A percentile compares a stretch with the other conserved stretches of the same genome.
phyloP scores from a whole-genome alignment of 2,329 filamentous ascomycete species.

The Monascus ruber region DNA sequence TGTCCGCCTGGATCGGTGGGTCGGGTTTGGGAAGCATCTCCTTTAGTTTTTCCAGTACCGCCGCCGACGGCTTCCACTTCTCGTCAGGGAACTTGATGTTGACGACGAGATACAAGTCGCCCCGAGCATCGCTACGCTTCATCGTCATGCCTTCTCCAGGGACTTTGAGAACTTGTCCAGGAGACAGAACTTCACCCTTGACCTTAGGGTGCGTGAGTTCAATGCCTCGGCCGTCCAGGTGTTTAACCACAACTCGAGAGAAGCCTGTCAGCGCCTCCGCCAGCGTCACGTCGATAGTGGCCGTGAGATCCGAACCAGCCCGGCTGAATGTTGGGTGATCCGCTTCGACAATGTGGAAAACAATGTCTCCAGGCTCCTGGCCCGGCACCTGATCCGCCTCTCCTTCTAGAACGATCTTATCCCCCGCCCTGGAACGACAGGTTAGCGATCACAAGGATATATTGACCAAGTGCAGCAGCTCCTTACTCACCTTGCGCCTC shows the following conservation, averaged over 20 bases:
- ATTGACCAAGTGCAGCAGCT: too few species aligned
- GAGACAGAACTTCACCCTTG: conserved; percentile 68
- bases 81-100: conserved; percentile 82
- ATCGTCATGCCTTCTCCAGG: conserved; percentile 86
- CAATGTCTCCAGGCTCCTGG: conserved; percentile 80
- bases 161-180: conserved; percentile 76
- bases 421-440: conserved; percentile 49
- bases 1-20: conserved; percentile 53
- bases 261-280: conserved; percentile 81
- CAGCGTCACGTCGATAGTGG: conserved; percentile 68
- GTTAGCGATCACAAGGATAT: background rate
- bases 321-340: conserved; percentile 73
- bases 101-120: conserved; percentile 78
- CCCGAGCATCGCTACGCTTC: conserved; percentile 72
- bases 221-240: conserved; percentile 88
- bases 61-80: conserved; percentile 66
- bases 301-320: conserved; percentile 71
- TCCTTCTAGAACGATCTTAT: conserved; percentile 79
- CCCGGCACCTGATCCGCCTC: conserved; percentile 90
- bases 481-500: conserved; percentile 53
- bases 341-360: conserved; percentile 77
- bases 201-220: conserved; percentile 63
- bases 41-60: conserved; percentile 56
- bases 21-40: conserved; percentile 62
- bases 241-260: conserved; percentile 77